Percentiles rank a stretch among this genome's conserved stretches.
Conservation (phyloP, 2,329 filamentous ascomycete species). For the Aspergillus udagawae region DNA sequence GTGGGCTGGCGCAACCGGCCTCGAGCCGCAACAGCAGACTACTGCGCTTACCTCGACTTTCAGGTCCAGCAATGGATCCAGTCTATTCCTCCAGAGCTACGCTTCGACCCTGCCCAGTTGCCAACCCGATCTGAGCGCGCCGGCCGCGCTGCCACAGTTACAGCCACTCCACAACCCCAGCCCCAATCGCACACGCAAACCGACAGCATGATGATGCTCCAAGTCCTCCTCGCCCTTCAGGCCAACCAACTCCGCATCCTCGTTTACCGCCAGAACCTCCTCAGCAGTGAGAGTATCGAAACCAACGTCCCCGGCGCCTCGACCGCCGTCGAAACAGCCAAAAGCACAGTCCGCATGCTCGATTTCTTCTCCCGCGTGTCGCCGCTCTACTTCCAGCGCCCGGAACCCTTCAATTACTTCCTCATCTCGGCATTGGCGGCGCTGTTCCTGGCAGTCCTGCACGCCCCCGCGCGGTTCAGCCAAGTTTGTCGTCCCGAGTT, state of each 20-base stretch:
- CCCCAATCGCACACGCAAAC: slow-evolving; percentile 14
- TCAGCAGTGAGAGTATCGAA: slow-evolving; percentile 36
- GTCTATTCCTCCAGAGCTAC: slow-evolving; percentile 43
- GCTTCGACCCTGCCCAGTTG: slow-evolving; percentile 30
- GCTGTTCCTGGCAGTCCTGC: slow-evolving; percentile 44
- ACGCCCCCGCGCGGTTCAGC: slow-evolving; percentile 43
- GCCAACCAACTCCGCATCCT: slow-evolving; percentile 46
- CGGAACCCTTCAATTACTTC: slow-evolving; percentile 42
- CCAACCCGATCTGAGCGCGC: slow-evolving; percentile 4
- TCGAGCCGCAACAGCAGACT: slow-evolving; percentile 35
- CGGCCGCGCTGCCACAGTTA: background rate
- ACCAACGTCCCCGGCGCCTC: slow-evolving; percentile 33
- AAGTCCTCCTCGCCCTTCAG: slow-evolving; percentile 43
- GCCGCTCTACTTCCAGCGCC: slow-evolving; percentile 37
- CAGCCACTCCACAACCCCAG: background rate
- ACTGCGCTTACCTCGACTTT: slow-evolving; percentile 39
- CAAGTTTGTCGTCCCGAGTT: slow-evolving; percentile 33
- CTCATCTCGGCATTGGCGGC: slow-evolving; percentile 38
- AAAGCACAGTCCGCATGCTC: slow-evolving; percentile 36
- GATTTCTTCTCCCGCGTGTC: slow-evolving; percentile 35
- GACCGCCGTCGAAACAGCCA: slow-evolving; percentile 41
- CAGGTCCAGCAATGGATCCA: slow-evolving; percentile 46
- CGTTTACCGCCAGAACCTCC: slow-evolving; percentile 43
- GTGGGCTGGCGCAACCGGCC: slow-evolving; percentile 33
- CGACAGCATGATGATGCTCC: slow-evolving; percentile 38